phyloP scores from a whole-genome alignment of 257 asterid species.

The Rhazya stricta region DNA sequence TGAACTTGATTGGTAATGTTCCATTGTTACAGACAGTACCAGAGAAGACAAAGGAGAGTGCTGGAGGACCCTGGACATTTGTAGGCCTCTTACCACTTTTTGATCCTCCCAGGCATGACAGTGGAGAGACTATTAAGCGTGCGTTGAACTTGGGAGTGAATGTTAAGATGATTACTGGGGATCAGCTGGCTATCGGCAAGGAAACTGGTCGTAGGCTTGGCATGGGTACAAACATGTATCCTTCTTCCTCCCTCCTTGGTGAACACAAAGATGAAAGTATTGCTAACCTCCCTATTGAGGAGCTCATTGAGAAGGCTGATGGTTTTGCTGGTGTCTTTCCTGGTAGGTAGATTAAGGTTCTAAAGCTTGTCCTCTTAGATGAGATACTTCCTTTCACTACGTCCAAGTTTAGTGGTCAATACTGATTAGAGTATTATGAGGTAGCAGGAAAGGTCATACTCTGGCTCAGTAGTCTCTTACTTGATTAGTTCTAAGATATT shows the following conservation, averaged over 20 bases:
- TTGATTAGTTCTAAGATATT: background rate
- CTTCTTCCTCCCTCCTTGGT: slow-evolving; percentile 48
- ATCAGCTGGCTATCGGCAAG: slow-evolving; percentile 41
- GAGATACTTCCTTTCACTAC: background rate
- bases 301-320: slow-evolving; percentile 47
- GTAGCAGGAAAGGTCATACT: no score
- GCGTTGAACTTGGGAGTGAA: slow-evolving; percentile 54
- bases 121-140: slow-evolving; percentile 50
- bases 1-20: slow-evolving; percentile 6
- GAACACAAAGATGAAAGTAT: slow-evolving; percentile 35
- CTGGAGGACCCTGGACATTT: slow-evolving; percentile 51
- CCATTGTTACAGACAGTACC: slow-evolving; percentile 37
- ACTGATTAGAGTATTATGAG: no score
- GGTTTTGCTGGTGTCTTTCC: slow-evolving; percentile 55
- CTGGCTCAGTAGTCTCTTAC: no score
- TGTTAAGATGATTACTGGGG: slow-evolving; percentile 59
- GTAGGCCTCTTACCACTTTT: slow-evolving; percentile 57
- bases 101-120: slow-evolving; percentile 60
- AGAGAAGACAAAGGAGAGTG: slow-evolving; percentile 45
- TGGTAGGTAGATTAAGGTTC: slow-evolving; percentile 18
- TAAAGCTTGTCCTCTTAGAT: background rate
- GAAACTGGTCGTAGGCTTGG: slow-evolving; percentile 52
- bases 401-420: background rate
- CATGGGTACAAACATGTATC: slow-evolving; percentile 52
- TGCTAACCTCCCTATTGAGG: slow-evolving; percentile 41